Evolutionary conservation across 768 basidiomycete species (phyloP), one percentile per base, ranked within the genome.

Genomic region (Pholiota conissans): DNA sequence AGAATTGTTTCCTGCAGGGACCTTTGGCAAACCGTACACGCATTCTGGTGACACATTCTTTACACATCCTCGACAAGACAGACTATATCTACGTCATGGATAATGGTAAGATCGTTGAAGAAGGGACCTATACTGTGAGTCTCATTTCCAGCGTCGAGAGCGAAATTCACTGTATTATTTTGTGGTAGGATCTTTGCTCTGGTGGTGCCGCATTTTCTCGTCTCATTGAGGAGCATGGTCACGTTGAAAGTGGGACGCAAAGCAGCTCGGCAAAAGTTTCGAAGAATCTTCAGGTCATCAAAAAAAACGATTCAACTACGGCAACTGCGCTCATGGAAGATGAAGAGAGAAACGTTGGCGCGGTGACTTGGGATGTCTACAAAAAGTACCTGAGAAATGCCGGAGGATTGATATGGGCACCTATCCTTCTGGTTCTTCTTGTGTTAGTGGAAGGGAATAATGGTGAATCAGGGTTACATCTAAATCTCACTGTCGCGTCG

Each of bases 1-100:
- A 89, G 18, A 73, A 86, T 37, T 89, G 87, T 62, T 67, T 90
- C 5, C 70, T 83, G 18, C 67, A 67, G 18, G 81, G 85, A 0
- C 84, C 85, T 2, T 67, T 87, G 20, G 74, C 79, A 0, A 65
- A 73, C 47, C 77, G 82, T 46, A 88, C 87, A 0, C 73, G 87
- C 11, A 73, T 89, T 14, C 74, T 89, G 14, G 86, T 87, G 28
- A 89, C 80, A 0, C 85, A 84, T 67, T 76, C 81, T 4, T 69
- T 86, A 5, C 81, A 84, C 62, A 78, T 84, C n/a, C 70, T 86
- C 6, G 79, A 84, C 55, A 81, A 79, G 62, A 74, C 79, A 2
- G 85, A 87, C 63, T 83, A 83, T 62, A 85, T 90, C 54, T 85
- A 85, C 57, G 78, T 87, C 50, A 78, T 88, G 72, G 82, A 85